Conservation (phyloP, 805 yeast genomes). For the Pichia occidentalis region DNA sequence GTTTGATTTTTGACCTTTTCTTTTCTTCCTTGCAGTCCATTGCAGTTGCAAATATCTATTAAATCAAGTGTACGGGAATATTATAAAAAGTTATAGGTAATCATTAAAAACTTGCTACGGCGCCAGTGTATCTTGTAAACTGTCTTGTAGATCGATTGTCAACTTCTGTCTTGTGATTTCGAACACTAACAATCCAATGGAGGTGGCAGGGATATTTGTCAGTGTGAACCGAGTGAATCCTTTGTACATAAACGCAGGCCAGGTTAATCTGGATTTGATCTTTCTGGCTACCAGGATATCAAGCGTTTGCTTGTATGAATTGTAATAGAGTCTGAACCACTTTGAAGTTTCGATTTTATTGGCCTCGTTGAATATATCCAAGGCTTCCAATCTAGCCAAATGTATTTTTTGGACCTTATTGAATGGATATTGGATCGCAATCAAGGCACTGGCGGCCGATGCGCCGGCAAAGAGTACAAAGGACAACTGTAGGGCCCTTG, state of each 20-base stretch:
- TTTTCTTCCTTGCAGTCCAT: too few species aligned
- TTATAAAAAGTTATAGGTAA: slow-evolving; percentile 1
- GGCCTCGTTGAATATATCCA: slow-evolving; percentile 52
- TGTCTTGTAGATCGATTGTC: slow-evolving; percentile 25
- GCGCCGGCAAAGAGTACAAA: slow-evolving; percentile 82
- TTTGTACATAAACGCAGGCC: slow-evolving; percentile 65
- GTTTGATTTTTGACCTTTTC: too few species aligned
- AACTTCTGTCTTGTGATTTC: slow-evolving; percentile 61
- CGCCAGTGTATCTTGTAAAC: slow-evolving; percentile 6
- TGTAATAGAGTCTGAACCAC: slow-evolving; percentile 50
- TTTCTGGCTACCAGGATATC: slow-evolving; percentile 51
- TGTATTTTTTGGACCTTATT: slow-evolving; percentile 75
- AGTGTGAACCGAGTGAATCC: slow-evolving; percentile 72
- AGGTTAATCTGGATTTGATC: slow-evolving; percentile 45
- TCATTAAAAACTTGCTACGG: slow-evolving; percentile 3
- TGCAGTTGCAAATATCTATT: too few species aligned
- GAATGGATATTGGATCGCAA: slow-evolving; percentile 79
- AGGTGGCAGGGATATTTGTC: slow-evolving; percentile 80
- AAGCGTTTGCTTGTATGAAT: slow-evolving; percentile 72
- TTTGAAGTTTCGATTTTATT: slow-evolving; percentile 21
- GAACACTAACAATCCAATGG: slow-evolving; percentile 76
- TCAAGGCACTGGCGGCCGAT: slow-evolving; percentile 70
- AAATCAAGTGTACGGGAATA: too few species aligned
- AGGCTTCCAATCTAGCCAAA: slow-evolving; percentile 69
- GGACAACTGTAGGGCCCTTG: slow-evolving; percentile 51